These are phyloP conservation scores for Globisporangium radiosum DNA, from an alignment of 352 stramenopile species.

Conservation along the genomic window DNA sequence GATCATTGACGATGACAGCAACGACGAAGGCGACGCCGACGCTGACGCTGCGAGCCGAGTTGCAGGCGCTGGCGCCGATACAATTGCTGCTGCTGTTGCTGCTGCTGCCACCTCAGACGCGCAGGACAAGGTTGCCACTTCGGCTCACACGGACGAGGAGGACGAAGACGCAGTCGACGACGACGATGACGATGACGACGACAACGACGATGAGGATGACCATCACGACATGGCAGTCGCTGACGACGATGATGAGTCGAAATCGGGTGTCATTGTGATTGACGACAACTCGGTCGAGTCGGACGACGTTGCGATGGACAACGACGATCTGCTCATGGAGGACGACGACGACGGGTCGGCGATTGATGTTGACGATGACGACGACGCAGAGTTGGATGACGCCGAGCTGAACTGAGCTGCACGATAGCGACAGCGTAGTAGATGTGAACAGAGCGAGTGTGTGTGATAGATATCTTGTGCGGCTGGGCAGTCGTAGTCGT, in stretches of 20 bases:
- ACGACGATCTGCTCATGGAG: constrained; percentile 24
- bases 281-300: constrained; percentile 11
- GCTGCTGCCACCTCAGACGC: background rate
- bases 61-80: background rate
- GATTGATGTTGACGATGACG: constrained; percentile 31
- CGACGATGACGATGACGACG: constrained; percentile 11
- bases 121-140: background rate
- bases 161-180: constrained; percentile 13
- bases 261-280: constrained; percentile 9
- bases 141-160: constrained; percentile 15
- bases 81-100: background rate
- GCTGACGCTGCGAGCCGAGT: background rate
- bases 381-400: constrained; percentile 21
- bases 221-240: constrained; percentile 22
- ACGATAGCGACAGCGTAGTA: background rate
- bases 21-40: constrained; percentile 17
- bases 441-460: background rate
- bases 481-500: too few relatives aligned
- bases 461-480: too few relatives aligned
- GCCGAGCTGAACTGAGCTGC: constrained; percentile 4
- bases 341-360: constrained; percentile 26
- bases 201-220: constrained; percentile 23
- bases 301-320: constrained; percentile 18
- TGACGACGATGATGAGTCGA: constrained; percentile 2
- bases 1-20: constrained; percentile 49